Evolutionary conservation across 306 rosid species (phyloP), one percentile per base, ranked within the genome.

Genomic region (Ceratonia siliqua): DNA sequence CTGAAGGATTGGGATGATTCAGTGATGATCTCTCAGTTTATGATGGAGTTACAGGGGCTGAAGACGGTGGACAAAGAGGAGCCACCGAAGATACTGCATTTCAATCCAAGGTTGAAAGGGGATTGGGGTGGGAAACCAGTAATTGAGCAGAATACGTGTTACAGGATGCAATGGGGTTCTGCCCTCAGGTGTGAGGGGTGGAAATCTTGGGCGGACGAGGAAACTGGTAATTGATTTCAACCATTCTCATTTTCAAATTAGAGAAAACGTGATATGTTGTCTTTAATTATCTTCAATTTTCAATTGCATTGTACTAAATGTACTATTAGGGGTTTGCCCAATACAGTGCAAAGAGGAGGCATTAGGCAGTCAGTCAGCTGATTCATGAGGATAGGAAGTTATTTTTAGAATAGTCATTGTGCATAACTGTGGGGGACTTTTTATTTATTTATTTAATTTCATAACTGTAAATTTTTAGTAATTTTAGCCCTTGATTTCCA

Each of bases 21-120:
- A 17, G 89, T 79, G 62, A 81, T 82, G 95, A 88, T 87, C 6
- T 89, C 95, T 7, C 95, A 89, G 82, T 89, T 89, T 21, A 87
- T 85, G 89, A 78, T 87, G 85, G 95, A 89, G 75, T 73, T 89
- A 81, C 95, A 89, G 78, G 95, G 92, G 5, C 62, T 89, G 87
- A 85, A 87, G 82, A 85, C 74, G 18, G 92, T 82, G 77, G 92
- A 89, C 36, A 87, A 89, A 1, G 95, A 89, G 68, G 95, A 87
- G 55, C 95, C 92, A 7, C 95, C 95, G 0, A 78, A 80, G 82
- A 83, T 87, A 45, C 78, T 85, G 73, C 95, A 89, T 82, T 87
- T 89, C 79, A 89, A 87, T 78, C 95, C 95, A 32, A 85, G 92
- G 80, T 73, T 89, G 83, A 87, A 85, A 73, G 95, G 92, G 63